Evolutionary conservation across 306 rosid genomes (phyloP), one percentile per base, ranked within the genome.

Genomic region (Malus fusca): DNA sequence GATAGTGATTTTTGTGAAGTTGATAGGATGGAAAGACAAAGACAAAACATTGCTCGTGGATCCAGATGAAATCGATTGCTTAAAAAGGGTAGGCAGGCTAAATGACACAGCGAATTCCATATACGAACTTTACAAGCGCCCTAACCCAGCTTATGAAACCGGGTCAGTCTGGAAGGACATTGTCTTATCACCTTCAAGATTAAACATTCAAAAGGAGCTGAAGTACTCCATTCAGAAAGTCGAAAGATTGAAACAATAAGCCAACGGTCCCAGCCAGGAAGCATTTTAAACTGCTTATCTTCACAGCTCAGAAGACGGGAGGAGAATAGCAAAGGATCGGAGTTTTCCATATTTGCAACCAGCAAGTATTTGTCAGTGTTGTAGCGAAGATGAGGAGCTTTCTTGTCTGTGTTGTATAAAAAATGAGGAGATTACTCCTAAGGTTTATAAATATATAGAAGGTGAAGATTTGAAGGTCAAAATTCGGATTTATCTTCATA

Each of bases 151-250:
- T 55, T 85, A 85, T 76, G 88, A 88, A 84, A 84, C 82, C 13
- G 97, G 96, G 33, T 90, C 99, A 1, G 79, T 96, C 71, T 96
- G 98, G 98, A 96, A 92, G 84, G 99, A 92, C 78, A 92, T 92
- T 71, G 96, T 90, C 22, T 85, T 92, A 52, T 96, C 98, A 28
- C 96, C 98, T 77, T 92, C 97, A 75, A 90, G 98, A 83, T 19
- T 89, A 78, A 84, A 88, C 81, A 86, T 92, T 72, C 99, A 90
- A 73, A 84, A 90, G 46, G 98, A 92, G 84, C 93, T 95, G 26
- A 92, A 89, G 94, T 84, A 75, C 81, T 86, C 93, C 85, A 90
- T 95, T 81, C 86, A 89, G 78, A 95, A 85, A 84, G 86, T 85
- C 62, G 98, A 92, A 79, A 80, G 63, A 77, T 74, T 68, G 51